These are phyloP conservation scores for Dictyostelium brefeldianum DNA, from an alignment of 78 protist genomes.

Conservation along the genomic window DNA sequence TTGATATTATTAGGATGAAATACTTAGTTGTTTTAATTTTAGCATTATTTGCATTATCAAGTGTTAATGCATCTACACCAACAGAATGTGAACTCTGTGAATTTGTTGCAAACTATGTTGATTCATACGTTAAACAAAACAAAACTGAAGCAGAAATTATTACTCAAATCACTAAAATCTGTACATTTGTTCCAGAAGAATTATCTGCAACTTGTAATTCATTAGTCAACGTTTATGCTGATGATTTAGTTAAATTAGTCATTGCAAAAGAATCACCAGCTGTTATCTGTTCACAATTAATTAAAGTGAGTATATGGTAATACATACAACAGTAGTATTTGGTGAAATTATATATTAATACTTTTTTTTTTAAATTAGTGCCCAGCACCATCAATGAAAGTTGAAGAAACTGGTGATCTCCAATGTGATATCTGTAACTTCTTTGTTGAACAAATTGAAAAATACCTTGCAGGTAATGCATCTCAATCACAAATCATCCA, in stretches of 20 bases:
- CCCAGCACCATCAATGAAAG: neutral
- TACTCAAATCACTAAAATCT: neutral
- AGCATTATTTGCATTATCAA: slow-evolving; percentile 20
- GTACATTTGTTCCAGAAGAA: neutral
- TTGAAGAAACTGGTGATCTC: neutral
- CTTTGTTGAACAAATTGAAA: slow-evolving; percentile 6
- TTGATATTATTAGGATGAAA: neutral
- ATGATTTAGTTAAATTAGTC: neutral
- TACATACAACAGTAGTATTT: neutral
- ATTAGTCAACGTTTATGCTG: neutral
- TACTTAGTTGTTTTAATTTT: slow-evolving; percentile 12
- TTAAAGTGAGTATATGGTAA: neutral
- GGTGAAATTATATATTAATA: neutral
- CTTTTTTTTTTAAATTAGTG: neutral
- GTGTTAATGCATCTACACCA: neutral
- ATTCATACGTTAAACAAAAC: neutral
- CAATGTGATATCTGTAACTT: slow-evolving; percentile 20
- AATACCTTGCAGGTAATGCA: slow-evolving; percentile 3
- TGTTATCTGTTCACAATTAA: neutral
- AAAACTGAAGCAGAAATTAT: neutral
- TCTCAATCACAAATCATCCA: slow-evolving; percentile 27
- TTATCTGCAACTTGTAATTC: neutral
- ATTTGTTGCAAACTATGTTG: neutral
- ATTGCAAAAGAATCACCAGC: neutral
- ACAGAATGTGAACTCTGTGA: neutral